Conservation (phyloP, 139 green algal genomes). For the Micromonas pusilla region DNA sequence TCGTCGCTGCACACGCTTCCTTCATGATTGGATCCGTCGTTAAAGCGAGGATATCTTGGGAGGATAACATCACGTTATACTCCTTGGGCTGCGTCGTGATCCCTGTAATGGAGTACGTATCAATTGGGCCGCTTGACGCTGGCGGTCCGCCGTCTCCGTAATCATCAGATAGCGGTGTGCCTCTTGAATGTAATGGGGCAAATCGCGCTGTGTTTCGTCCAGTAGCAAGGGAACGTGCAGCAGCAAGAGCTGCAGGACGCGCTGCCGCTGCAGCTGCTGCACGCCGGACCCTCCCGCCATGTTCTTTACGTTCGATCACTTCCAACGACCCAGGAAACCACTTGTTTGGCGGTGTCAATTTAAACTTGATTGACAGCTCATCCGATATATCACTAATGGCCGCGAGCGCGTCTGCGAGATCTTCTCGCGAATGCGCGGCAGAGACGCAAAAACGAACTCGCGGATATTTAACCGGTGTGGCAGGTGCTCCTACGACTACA, state of each 20-base stretch:
- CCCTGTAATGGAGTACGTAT: background rate
- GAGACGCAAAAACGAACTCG: conserved; percentile 88
- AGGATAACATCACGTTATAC: conserved; percentile 10
- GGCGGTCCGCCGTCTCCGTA: too few species aligned
- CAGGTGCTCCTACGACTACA: conserved; percentile 95
- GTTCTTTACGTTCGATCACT: background rate
- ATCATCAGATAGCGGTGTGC: too few species aligned
- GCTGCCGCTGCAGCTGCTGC: too few species aligned
- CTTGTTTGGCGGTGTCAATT: conserved; percentile 5
- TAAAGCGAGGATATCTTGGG: conserved; percentile 6
- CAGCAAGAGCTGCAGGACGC: too few species aligned
- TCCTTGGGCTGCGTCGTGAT: background rate
- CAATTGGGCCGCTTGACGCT: background rate
- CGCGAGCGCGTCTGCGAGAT: conserved; percentile 79
- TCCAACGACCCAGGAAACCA: background rate
- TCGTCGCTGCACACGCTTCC: conserved; percentile 3
- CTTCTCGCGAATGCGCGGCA: conserved; percentile 75
- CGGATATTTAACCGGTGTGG: conserved; percentile 76
- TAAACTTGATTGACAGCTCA: conserved; percentile 26
- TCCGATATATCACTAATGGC: conserved; percentile 31
- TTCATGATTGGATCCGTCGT: conserved; percentile 4
- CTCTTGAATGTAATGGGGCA: too few species aligned
- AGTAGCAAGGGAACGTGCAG: too few species aligned
- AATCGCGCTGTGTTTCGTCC: too few species aligned
- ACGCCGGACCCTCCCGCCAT: background rate